Percentiles rank a stretch among this genome's conserved stretches.
Conservation (phyloP, 2,329 filamentous ascomycete species). For the Orbilia oligospora region DNA sequence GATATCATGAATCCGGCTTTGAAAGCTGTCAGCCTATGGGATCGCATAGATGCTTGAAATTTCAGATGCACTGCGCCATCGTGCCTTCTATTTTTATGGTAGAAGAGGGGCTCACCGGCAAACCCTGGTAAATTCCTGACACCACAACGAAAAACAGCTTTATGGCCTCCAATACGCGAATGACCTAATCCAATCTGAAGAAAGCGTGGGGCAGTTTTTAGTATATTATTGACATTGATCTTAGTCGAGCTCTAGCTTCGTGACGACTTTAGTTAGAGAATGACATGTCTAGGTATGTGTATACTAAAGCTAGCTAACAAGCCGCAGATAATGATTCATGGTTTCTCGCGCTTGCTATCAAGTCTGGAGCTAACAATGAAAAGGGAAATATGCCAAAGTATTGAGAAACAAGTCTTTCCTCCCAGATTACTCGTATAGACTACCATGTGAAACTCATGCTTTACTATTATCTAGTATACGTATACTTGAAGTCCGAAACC, state of each 20-base stretch:
- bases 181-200: constrained; percentile 4
- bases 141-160: constrained; percentile 6
- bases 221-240: background rate
- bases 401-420: no score
- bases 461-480: no score
- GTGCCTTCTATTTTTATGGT: constrained; percentile 50
- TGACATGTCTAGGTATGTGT: background rate
- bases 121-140: constrained; percentile 24
- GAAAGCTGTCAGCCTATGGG: constrained; percentile 44
- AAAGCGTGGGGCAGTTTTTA: background rate
- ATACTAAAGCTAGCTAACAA: no score
- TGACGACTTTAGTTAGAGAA: background rate
- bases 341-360: no score
- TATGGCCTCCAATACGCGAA: background rate
- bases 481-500: no score
- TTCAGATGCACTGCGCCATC: constrained; percentile 52
- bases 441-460: no score
- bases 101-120: constrained; percentile 46
- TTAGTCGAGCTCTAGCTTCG: background rate
- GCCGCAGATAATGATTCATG: no score
- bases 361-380: no score
- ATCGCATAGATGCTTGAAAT: constrained; percentile 47
- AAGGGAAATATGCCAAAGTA: no score
- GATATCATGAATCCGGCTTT: constrained; percentile 36
- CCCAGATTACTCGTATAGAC: no score